Evolutionary conservation across 2,329 filamentous ascomycete species (phyloP).

Genomic region (Talaromyces sp.): DNA sequence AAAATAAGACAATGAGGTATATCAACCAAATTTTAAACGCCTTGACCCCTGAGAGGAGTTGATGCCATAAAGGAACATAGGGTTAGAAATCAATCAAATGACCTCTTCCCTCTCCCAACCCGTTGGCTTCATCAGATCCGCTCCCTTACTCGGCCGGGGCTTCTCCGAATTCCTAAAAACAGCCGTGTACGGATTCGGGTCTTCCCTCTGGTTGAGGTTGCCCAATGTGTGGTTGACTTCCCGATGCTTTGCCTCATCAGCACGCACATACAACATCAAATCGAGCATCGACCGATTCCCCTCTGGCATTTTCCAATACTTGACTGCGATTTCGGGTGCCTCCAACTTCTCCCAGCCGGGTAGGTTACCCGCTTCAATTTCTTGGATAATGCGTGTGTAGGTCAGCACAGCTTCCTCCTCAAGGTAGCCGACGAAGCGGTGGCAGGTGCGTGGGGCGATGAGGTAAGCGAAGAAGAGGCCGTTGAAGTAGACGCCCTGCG

Average conservation of each 20-base stretch:
- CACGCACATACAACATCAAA: constrained; percentile 80
- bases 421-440: constrained; percentile 94
- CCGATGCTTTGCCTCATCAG: constrained; percentile 84
- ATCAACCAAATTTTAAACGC: not conserved
- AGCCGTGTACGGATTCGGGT: constrained; percentile 90
- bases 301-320: constrained; percentile 94
- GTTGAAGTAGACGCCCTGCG: constrained; percentile 97
- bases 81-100: constrained; percentile 43
- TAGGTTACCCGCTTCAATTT: constrained; percentile 79
- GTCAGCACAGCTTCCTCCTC: constrained; percentile 97
- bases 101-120: constrained; percentile 86
- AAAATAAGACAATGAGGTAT: not conserved
- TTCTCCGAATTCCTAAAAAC: constrained; percentile 68
- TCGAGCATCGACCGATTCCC: constrained; percentile 78
- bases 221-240: constrained; percentile 95
- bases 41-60: not conserved
- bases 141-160: constrained; percentile 67
- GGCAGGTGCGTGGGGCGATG: constrained; percentile 78
- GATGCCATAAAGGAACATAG: not conserved
- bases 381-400: constrained; percentile 83
- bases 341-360: constrained; percentile 75
- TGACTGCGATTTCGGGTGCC: constrained; percentile 83
- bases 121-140: constrained; percentile 60
- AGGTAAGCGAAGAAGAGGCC: constrained; percentile 86
- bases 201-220: constrained; percentile 78